Evolutionary conservation across 2,329 filamentous ascomycete genomes (phyloP).

Genomic region (Monosporascus sp.): DNA sequence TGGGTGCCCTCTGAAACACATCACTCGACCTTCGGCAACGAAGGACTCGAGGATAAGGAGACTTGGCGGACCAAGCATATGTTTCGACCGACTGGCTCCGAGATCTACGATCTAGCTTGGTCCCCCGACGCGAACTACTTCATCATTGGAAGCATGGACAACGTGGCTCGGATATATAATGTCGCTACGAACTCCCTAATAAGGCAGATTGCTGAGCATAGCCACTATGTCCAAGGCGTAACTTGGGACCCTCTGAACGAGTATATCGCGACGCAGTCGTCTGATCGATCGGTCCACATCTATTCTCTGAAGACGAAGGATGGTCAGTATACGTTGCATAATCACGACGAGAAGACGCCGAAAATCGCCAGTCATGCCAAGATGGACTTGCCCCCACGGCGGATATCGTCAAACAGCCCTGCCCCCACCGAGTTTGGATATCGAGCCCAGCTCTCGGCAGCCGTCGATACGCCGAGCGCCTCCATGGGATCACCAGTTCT

Average conservation of each 20-base stretch:
- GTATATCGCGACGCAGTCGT: constrained; percentile 96
- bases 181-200: constrained; percentile 74
- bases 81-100: constrained; percentile 89
- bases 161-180: constrained; percentile 95
- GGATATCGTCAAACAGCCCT: constrained; percentile 87
- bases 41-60: constrained; percentile 88
- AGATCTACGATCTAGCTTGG: constrained; percentile 98
- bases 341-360: constrained; percentile 60
- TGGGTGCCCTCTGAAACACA: constrained; percentile 86
- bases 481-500: constrained; percentile 76
- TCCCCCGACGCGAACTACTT: constrained; percentile 95
- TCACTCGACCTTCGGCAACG: constrained; percentile 69
- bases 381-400: constrained; percentile 86
- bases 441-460: constrained; percentile 57
- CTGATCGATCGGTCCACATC: constrained; percentile 94
- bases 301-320: constrained; percentile 96
- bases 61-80: constrained; percentile 96
- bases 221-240: constrained; percentile 96
- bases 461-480: constrained; percentile 44
- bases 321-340: constrained; percentile 76
- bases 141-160: constrained; percentile 99
- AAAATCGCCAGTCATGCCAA: constrained; percentile 73
- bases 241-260: constrained; percentile 98
- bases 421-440: constrained; percentile 72
- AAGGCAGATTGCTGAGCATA: constrained; percentile 93